Percentiles rank a stretch among this genome's conserved stretches.
Conservation (phyloP, 2,329 filamentous ascomycete genomes). For the Scleromitrula shiraiana region DNA sequence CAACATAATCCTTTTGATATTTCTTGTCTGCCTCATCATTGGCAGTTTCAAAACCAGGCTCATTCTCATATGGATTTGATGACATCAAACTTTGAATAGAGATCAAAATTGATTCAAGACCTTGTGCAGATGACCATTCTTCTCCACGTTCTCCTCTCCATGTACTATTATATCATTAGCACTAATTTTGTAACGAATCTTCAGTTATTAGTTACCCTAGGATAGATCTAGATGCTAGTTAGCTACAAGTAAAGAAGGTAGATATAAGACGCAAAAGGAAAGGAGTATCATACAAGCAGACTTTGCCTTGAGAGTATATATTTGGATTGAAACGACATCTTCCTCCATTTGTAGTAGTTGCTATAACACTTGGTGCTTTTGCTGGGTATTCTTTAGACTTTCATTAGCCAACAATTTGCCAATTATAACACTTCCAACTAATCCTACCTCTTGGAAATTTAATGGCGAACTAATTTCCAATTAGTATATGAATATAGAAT, state of each 20-base stretch:
- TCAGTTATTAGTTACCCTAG: constrained; percentile 52
- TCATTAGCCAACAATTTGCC: constrained; percentile 8
- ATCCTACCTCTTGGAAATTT: constrained; percentile 65
- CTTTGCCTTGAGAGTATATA: constrained; percentile 84
- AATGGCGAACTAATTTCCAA: constrained; percentile 55
- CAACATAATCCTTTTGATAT: constrained; percentile 65
- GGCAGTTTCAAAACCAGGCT: constrained; percentile 82
- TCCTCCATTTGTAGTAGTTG: constrained; percentile 82
- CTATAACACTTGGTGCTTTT: constrained; percentile 53
- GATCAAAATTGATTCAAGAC: constrained; percentile 85
- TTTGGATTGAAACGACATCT: constrained; percentile 92
- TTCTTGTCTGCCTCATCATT: constrained; percentile 62
- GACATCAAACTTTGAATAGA: constrained; percentile 98
- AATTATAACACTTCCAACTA: neutral
- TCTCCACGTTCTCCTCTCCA: constrained; percentile 88
- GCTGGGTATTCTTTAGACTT: constrained; percentile 65
- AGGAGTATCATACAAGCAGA: constrained; percentile 67
- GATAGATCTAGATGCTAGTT: constrained; percentile 59
- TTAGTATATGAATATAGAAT: constrained; percentile 23
- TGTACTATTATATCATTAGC: constrained; percentile 50
- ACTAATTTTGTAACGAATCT: neutral
- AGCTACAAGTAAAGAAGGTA: constrained; percentile 9
- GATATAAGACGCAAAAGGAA: too few relatives aligned
- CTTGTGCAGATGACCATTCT: constrained; percentile 94
- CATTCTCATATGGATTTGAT: constrained; percentile 87